Base-by-base conservation (phyloP, 1,139 yeast species). In the Yamadazyma triangularis region DNA sequence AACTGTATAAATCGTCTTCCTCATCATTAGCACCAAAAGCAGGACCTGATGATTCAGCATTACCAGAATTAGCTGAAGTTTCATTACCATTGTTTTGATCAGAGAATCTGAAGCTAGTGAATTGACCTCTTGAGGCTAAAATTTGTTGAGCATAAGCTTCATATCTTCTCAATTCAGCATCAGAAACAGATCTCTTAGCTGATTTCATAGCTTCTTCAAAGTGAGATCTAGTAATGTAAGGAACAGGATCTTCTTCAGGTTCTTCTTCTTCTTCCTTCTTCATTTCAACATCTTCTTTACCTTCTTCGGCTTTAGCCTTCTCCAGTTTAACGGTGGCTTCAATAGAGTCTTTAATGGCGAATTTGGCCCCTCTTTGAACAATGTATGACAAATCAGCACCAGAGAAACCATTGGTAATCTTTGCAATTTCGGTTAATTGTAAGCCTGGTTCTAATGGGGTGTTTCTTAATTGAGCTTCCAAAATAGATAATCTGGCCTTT, bases 141-240 rank as follows among this genome's bases (percentile, higher is more conserved):
- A 93, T 74, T 65, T 91, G 96, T 62, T 88, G 96, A 34, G 98
- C 96, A 54, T 89, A 93, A 11, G 97, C 94, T 68, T 93, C 98
- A 58, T 93, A 93, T 67, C 98, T 91, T 66, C 99, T 91, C 53
- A 93, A 77, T 64, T 93, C 98, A 27, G 96, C 84, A 56, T 93
- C 98, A 28, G 94, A 81, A 35, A 93, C 98, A 34, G 96, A 88
- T 53, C 97, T 85, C 64, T 88, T 84, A 33, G 98, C 98, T 2
- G 97, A 88, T 79, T 89, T 88, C 98, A 93, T 93, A 30, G 99
- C 98, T 69, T 91, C 98, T 63, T 93, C 96, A 52, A 93, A 87
- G 60, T 88, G 96, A 32, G 82, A 82, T 54, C 85, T 83, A 24
- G 96, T 86, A 52, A 93, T 91, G 61, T 63, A 93, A 50, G 98